A percentile compares a stretch with the other conserved stretches of the same genome.
Evolutionary conservation across 352 stramenopile species (phyloP).

Genomic region (Elongisporangium prolatum): DNA sequence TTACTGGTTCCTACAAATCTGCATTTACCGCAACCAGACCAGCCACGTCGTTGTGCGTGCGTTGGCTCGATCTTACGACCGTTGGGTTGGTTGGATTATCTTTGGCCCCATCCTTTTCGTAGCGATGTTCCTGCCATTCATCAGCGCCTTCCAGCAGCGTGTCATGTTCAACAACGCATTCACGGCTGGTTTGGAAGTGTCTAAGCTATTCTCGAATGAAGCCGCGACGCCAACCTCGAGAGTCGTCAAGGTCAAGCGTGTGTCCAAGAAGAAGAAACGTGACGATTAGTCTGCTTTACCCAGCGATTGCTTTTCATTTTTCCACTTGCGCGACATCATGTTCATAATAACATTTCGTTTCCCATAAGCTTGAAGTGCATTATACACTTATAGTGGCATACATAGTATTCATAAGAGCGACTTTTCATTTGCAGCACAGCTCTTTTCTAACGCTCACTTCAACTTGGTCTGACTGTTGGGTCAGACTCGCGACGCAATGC

Average conservation of each 20-base stretch:
- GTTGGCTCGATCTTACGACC: slow-evolving; percentile 67
- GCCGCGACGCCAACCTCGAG: slow-evolving; percentile 48
- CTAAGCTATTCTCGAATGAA: slow-evolving; percentile 87
- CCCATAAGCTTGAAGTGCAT: not conserved
- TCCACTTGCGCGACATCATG: not conserved
- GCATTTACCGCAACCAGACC: slow-evolving; percentile 76
- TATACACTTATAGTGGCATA: no score
- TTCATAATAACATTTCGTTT: not conserved
- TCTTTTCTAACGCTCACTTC: no score
- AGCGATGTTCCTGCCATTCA: slow-evolving; percentile 87
- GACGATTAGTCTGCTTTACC: slow-evolving; percentile 46
- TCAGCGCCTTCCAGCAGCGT: slow-evolving; percentile 84
- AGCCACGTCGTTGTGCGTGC: slow-evolving; percentile 82
- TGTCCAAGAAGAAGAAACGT: slow-evolving; percentile 88
- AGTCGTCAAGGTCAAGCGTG: slow-evolving; percentile 84
- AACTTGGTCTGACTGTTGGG: no score
- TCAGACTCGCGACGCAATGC: no score
- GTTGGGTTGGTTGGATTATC: slow-evolving; percentile 81
- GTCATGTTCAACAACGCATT: slow-evolving; percentile 91
- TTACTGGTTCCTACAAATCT: slow-evolving; percentile 87
- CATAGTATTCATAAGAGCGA: no score
- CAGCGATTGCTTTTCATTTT: not conserved
- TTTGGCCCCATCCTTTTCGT: slow-evolving; percentile 87
- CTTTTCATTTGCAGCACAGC: no score
- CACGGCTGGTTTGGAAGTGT: slow-evolving; percentile 83